Percentiles rank a stretch among this genome's conserved stretches.
These are phyloP conservation scores for Ustilago tritici DNA, from an alignment of 1,284 basidiomycete species.

Conservation along the genomic window DNA sequence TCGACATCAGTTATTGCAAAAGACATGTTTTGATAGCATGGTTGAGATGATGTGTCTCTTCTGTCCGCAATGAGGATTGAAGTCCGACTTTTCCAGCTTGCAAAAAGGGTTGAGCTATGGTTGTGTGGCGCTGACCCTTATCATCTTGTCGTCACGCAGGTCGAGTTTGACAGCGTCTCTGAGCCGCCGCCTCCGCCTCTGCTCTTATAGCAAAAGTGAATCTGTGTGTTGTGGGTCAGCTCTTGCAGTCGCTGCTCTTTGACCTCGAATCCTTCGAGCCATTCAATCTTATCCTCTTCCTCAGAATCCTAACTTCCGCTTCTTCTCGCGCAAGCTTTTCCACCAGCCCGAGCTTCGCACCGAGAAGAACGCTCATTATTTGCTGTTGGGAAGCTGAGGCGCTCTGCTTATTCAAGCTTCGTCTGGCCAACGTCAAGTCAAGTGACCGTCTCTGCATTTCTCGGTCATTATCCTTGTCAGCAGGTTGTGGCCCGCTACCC, in stretches of 20 bases:
- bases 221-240: neutral
- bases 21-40: neutral
- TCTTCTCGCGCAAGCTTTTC: neutral
- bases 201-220: neutral
- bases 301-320: neutral
- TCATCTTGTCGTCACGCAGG: slow-evolving; percentile 14
- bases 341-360: neutral
- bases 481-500: neutral
- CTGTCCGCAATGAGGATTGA: neutral
- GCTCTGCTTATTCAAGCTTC: slow-evolving; percentile 5
- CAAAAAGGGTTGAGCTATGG: neutral
- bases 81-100: slow-evolving; percentile 3
- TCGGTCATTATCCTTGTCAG: slow-evolving; percentile 11
- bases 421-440: slow-evolving; percentile 4
- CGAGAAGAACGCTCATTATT: neutral
- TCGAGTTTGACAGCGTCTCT: slow-evolving; percentile 1
- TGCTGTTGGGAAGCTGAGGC: neutral
- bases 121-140: slow-evolving; percentile 1
- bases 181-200: neutral
- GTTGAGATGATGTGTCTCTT: neutral
- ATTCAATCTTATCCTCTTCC: neutral
- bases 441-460: slow-evolving; percentile 1
- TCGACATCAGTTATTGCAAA: neutral
- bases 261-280: neutral
- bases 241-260: neutral